phyloP scores from a whole-genome alignment of 192 early-diverging fungal genomes.

The Coemansia biformis region DNA sequence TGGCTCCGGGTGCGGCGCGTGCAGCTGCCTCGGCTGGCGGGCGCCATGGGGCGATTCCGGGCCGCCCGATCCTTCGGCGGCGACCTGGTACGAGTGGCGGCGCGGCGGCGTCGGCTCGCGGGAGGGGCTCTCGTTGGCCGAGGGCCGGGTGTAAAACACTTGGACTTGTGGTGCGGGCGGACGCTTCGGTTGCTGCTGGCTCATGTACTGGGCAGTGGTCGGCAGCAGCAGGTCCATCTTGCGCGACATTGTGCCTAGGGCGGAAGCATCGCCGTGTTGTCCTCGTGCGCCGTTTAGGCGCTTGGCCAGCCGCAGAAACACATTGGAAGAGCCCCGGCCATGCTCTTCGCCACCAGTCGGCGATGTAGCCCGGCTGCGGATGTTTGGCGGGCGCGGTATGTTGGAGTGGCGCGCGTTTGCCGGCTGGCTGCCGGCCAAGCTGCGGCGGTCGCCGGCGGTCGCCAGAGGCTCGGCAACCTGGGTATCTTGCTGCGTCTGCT shows the following conservation, averaged over 20 bases:
- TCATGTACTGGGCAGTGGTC: constrained; percentile 45
- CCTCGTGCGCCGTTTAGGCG: constrained; percentile 36
- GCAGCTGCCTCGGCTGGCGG: neutral
- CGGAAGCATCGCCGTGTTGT: constrained; percentile 4
- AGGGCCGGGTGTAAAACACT: constrained; percentile 32
- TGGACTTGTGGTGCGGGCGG: constrained; percentile 31
- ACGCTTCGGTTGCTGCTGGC: constrained; percentile 40
- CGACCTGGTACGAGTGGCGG: constrained; percentile 43
- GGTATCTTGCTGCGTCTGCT: constrained; percentile 1
- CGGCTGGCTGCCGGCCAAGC: neutral
- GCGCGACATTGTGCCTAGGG: constrained; percentile 39
- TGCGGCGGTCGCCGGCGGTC: too few relatives aligned
- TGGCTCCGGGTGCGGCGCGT: neutral
- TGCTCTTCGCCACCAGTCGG: constrained; percentile 4
- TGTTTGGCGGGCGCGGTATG: constrained; percentile 37
- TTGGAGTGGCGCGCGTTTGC: constrained; percentile 27
- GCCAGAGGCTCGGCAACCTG: neutral
- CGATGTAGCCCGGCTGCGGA: constrained; percentile 3
- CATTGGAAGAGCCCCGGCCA: constrained; percentile 19
- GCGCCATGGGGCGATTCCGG: neutral
- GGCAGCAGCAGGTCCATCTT: constrained; percentile 48
- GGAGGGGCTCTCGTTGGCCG: constrained; percentile 5
- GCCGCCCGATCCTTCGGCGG: constrained; percentile 1
- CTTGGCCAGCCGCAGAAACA: constrained; percentile 40
- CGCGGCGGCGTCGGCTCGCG: constrained; percentile 28